phyloP scores from a whole-genome alignment of 805 yeast species.

The Candida krabiensis region DNA sequence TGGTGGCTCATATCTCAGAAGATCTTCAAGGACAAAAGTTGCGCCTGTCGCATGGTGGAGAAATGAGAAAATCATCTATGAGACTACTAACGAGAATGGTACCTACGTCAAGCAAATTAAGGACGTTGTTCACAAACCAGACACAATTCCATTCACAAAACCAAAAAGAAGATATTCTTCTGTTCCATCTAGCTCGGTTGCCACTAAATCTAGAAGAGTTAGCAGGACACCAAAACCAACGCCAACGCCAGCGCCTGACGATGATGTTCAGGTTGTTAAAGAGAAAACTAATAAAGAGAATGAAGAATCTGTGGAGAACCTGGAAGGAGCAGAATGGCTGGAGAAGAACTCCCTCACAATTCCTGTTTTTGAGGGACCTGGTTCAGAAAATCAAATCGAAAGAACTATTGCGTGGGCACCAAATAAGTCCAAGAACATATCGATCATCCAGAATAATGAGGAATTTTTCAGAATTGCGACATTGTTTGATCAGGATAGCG shows the following conservation, averaged over 20 bases:
- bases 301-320: conserved; percentile 33
- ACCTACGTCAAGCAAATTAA: conserved; percentile 56
- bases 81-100: conserved; percentile 42
- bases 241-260: conserved; percentile 12
- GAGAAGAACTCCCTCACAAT: conserved; percentile 39
- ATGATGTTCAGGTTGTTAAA: conserved; percentile 21
- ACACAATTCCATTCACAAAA: conserved; percentile 18
- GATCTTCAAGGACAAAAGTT: conserved; percentile 65
- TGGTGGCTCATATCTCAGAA: conserved; percentile 42
- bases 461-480: conserved; percentile 64
- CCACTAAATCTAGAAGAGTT: conserved; percentile 16
- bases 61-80: conserved; percentile 71
- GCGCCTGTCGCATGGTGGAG: conserved; percentile 84
- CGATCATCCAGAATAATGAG: conserved; percentile 38
- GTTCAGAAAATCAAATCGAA: conserved; percentile 41
- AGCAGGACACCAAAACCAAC: conserved; percentile 21
- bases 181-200: conserved; percentile 8
- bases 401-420: conserved; percentile 68
- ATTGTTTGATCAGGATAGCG: conserved; percentile 61
- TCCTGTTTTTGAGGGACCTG: conserved; percentile 54
- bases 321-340: conserved; percentile 55
- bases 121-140: conserved; percentile 55
- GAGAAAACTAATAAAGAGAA: conserved; percentile 28
- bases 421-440: conserved; percentile 46
- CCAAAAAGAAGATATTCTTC: conserved; percentile 15